Base-by-base conservation (phyloP, 805 yeast genomes). In the Vanderwaltozyma yarrowii region DNA sequence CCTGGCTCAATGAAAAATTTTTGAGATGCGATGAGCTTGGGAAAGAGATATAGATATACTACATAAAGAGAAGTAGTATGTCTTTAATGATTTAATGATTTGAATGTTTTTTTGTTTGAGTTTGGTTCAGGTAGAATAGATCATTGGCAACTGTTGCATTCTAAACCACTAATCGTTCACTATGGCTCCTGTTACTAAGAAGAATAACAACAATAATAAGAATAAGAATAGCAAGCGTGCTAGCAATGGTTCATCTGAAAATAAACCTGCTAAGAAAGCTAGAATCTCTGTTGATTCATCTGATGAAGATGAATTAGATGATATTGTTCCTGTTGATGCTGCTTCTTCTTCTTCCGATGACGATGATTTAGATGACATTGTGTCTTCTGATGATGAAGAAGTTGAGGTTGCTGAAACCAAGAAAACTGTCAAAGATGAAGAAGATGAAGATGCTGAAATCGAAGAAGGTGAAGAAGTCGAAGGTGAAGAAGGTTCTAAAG, bases 241-340 rank as follows among this genome's bases (percentile, higher is more conserved):
- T 29, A 18, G 15, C 18, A 44, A 42, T 36, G 35, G 49, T 41
- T 35, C 43, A 18, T 31, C n/a, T n/a, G 13, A 40, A 31, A 27
- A 20, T 9, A 24, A 23, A 2, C 36, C 33, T 5, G 16, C 26
- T 14, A 54, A 55, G 34, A 61, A 60, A 36, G 52, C 61, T 15
- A 57, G 46, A 44, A 52, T 58, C 29, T 51, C 62, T 17, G 47
- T 52, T 8, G 61, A 56, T 38, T 54, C 66, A 9, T 56, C 60
- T 33, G 56, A 57, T 26, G 62, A 58, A 24, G 57, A 48, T 37
- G 57, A 45, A 17, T 31, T 44, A 16, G 59, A 56, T 23, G 49
- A 48, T 24, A 24, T 36, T 17, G 56, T 52, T 30, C 50, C 45
- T 9, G 24, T 36, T 19, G 56, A 52, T 28, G 50, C 45, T 9